These are phyloP conservation scores for Verticillium nonalfalfae DNA, from an alignment of 2,329 filamentous ascomycete genomes.

Conservation along the genomic window DNA sequence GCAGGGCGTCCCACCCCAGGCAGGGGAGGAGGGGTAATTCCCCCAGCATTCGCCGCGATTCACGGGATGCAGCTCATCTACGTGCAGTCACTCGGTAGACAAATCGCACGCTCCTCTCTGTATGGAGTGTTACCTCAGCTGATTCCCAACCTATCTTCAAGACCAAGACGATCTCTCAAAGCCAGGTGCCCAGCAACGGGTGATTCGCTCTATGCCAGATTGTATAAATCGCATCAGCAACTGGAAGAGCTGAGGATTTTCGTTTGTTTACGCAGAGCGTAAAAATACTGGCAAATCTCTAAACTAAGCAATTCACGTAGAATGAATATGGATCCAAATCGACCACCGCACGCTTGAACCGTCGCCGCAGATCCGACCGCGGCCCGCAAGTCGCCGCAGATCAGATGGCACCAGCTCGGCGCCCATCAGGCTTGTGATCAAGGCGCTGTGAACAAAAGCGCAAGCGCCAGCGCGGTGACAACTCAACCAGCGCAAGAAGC, in stretches of 20 bases:
- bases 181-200: conserved; percentile 15
- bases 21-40: too few relatives aligned
- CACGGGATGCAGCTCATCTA: too few relatives aligned
- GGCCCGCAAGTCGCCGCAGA: neutral
- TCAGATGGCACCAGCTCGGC: neutral
- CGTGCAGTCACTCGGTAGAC: too few relatives aligned
- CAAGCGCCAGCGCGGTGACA: neutral
- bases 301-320: neutral
- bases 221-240: neutral
- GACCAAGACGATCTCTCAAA: conserved; percentile 14
- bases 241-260: neutral
- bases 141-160: conserved; percentile 14
- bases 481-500: too few relatives aligned
- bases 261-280: conserved; percentile 1
- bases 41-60: too few relatives aligned
- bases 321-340: neutral
- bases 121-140: conserved; percentile 11
- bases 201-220: conserved; percentile 11
- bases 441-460: neutral
- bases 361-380: neutral
- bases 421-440: neutral
- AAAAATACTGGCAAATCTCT: neutral
- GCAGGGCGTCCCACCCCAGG: too few relatives aligned
- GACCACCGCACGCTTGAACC: neutral
- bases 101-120: neutral